phyloP scores from a whole-genome alignment of 1,284 basidiomycete genomes.

The Kwoniella shivajii region DNA sequence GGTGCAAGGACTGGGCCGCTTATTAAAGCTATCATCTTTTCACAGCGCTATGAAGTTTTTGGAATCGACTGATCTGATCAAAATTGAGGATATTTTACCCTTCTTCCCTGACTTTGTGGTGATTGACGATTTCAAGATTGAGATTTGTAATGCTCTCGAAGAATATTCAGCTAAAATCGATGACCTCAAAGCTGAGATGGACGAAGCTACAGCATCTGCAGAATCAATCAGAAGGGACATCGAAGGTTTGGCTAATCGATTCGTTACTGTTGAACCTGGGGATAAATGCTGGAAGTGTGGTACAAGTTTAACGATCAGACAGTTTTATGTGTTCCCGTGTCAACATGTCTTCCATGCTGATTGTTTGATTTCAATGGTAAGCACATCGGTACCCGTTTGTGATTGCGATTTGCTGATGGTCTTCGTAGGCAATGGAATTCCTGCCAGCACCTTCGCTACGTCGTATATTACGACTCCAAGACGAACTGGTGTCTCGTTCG shows the following conservation, averaged over 20 bases:
- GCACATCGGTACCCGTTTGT: constrained; percentile 33
- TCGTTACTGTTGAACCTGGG: constrained; percentile 85
- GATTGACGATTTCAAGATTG: constrained; percentile 99
- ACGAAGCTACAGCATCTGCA: constrained; percentile 87
- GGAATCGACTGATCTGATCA: constrained; percentile 88
- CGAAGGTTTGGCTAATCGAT: constrained; percentile 79
- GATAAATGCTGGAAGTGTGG: constrained; percentile 85
- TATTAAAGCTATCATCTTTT: neutral
- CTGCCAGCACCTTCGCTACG: constrained; percentile 77
- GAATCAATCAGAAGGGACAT: constrained; percentile 95
- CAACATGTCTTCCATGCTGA: constrained; percentile 95
- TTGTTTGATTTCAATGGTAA: constrained; percentile 84
- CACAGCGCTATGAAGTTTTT: constrained; percentile 91
- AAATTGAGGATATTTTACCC: constrained; percentile 97
- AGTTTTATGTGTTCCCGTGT: constrained; percentile 98
- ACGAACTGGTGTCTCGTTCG: constrained; percentile 66
- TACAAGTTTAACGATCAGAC: constrained; percentile 73
- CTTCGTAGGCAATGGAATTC: constrained; percentile 78
- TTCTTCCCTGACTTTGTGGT: constrained; percentile 99
- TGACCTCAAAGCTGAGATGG: constrained; percentile 89
- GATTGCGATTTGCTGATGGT: neutral
- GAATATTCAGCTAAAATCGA: constrained; percentile 92
- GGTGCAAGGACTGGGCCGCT: neutral
- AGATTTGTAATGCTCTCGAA: constrained; percentile 94
- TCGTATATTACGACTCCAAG: constrained; percentile 79